phyloP scores from a whole-genome alignment of 1,139 yeast genomes.

The Sugiyamaella pinicola region DNA sequence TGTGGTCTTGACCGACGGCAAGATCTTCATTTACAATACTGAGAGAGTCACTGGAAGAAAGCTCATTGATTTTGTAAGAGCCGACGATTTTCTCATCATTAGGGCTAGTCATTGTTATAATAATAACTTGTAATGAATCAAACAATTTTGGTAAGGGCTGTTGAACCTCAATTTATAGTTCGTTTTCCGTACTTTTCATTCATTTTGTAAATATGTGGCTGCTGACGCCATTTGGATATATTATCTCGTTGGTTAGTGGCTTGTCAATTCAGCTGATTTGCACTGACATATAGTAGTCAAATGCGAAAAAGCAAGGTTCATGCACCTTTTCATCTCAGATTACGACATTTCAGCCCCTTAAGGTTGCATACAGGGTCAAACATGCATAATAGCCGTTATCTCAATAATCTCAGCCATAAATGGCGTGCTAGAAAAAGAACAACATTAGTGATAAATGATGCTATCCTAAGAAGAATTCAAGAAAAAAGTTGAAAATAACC shows the following conservation, averaged over 20 bases:
- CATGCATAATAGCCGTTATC: slow-evolving; percentile 12
- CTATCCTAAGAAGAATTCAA: too few relatives aligned
- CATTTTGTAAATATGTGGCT: background rate
- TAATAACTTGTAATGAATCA: too few relatives aligned
- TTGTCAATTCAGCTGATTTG: background rate
- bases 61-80: slow-evolving; percentile 3
- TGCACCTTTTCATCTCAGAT: slow-evolving; percentile 1
- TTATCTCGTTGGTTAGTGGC: slow-evolving; percentile 8
- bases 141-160: too few relatives aligned
- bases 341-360: slow-evolving; percentile 4
- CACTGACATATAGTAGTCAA: too few relatives aligned
- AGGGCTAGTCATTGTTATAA: slow-evolving; percentile 4
- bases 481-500: too few relatives aligned
- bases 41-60: slow-evolving; percentile 5
- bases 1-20: slow-evolving; percentile 15
- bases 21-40: slow-evolving; percentile 6
- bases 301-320: background rate
- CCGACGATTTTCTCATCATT: slow-evolving; percentile 2
- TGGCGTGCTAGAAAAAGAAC: slow-evolving; percentile 12
- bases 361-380: slow-evolving; percentile 3
- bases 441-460: too few relatives aligned
- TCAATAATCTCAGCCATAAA: background rate
- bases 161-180: slow-evolving; percentile 1
- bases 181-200: background rate
- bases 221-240: slow-evolving; percentile 9